A percentile compares a stretch with the other conserved stretches of the same genome.
These are phyloP conservation scores for Neolentinus lepideus DNA, from an alignment of 1,284 basidiomycete genomes.

Conservation along the genomic window DNA sequence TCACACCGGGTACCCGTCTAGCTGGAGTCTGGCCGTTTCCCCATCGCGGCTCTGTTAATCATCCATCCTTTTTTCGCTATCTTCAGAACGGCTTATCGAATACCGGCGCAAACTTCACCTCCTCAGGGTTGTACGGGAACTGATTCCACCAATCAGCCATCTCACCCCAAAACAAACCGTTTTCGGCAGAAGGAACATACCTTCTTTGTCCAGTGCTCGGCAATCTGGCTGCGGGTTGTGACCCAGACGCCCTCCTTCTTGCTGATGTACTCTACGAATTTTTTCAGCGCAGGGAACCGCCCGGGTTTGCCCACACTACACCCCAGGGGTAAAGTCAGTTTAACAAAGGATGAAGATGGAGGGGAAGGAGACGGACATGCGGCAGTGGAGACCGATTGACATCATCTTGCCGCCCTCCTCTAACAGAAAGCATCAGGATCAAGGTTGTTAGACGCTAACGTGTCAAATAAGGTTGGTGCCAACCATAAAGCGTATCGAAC, in stretches of 20 bases:
- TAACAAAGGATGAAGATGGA: neutral
- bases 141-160: neutral
- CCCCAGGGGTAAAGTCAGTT: too few species aligned
- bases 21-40: too few species aligned
- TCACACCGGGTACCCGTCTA: too few species aligned
- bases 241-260: conserved; percentile 6
- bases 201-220: conserved; percentile 7
- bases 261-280: conserved; percentile 24
- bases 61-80: neutral
- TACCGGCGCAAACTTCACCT: neutral
- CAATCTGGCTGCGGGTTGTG: conserved; percentile 4
- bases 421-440: neutral
- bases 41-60: too few species aligned
- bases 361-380: conserved; percentile 11
- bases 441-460: neutral
- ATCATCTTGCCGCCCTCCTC: conserved; percentile 28
- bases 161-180: too few species aligned
- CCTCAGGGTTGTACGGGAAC: conserved; percentile 4
- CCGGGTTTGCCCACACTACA: conserved; percentile 27
- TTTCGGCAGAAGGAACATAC: neutral
- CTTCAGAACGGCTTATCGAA: conserved; percentile 1
- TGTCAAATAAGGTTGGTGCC: conserved; percentile 13
- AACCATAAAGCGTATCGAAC: conserved; percentile 26
- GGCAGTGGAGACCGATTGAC: conserved; percentile 28
- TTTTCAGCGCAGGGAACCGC: conserved; percentile 24